Percentiles rank a stretch among this genome's conserved stretches.
Conservation (phyloP, 148 eudicot genomes). For the Pouteria glomerata region DNA sequence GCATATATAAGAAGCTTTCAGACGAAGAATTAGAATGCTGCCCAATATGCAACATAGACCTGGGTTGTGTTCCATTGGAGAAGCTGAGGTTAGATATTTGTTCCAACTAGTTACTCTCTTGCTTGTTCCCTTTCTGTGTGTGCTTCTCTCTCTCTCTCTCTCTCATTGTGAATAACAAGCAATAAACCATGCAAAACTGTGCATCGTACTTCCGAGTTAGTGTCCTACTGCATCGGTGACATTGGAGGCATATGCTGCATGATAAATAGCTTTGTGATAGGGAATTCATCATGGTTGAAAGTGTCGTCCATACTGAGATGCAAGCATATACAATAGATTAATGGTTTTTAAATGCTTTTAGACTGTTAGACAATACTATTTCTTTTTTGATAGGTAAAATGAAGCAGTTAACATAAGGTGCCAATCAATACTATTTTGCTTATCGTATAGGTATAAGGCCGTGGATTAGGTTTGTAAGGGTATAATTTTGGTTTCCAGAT, state of each 20-base stretch:
- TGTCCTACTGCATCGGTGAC: not conserved
- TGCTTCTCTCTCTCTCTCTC: not conserved
- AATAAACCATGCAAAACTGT: not conserved
- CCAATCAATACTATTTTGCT: no score
- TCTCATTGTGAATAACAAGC: not conserved
- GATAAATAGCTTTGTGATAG: not conserved
- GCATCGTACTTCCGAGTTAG: not conserved
- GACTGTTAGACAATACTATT: not conserved
- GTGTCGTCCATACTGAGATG: not conserved
- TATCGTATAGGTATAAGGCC: not conserved
- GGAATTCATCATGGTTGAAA: not conserved
- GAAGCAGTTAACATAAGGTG: no score
- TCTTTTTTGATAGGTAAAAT: no score
- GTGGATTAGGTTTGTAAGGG: not conserved
- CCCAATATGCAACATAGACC: conserved; percentile 70
- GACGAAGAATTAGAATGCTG: conserved; percentile 85
- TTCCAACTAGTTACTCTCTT: not conserved
- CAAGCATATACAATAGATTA: not conserved
- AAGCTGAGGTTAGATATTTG: conserved; percentile 61
- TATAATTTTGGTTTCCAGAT: not conserved
- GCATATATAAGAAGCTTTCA: conserved; percentile 70
- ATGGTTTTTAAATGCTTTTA: not conserved
- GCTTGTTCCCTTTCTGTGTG: not conserved
- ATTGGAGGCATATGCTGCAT: not conserved
- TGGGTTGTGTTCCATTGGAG: conserved; percentile 76